phyloP scores from a whole-genome alignment of 2,329 filamentous ascomycete species.

The Microcyclospora pomicola region DNA sequence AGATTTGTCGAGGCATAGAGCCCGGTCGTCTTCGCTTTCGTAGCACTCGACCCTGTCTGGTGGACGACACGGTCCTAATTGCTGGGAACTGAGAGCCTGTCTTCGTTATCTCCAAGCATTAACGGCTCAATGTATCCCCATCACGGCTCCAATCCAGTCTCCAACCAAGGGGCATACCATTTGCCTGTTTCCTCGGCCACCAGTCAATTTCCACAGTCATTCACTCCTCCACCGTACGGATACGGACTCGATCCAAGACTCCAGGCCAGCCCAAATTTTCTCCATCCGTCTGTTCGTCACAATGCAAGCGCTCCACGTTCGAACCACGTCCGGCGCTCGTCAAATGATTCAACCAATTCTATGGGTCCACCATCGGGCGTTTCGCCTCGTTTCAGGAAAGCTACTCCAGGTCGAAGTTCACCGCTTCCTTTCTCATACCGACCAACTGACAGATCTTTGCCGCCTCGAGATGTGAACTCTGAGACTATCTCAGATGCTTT shows the following conservation, averaged over 20 bases:
- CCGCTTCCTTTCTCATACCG: constrained; percentile 12
- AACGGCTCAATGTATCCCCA: too few relatives aligned
- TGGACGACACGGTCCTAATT: too few relatives aligned
- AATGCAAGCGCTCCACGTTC: constrained; percentile 1
- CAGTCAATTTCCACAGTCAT: too few relatives aligned
- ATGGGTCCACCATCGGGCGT: constrained; percentile 13
- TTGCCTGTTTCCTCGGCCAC: too few relatives aligned
- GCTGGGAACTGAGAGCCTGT: too few relatives aligned
- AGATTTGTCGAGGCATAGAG: too few relatives aligned
- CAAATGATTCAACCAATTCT: constrained; percentile 6
- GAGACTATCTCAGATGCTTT: constrained; percentile 70
- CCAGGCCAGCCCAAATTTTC: constrained; percentile 11
- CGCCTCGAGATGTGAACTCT: constrained; percentile 53
- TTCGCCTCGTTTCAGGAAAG: constrained; percentile 10
- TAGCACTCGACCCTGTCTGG: too few relatives aligned
- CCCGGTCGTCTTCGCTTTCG: too few relatives aligned
- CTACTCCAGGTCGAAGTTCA: constrained; percentile 4
- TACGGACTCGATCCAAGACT: constrained; percentile 11
- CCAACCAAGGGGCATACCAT: too few relatives aligned
- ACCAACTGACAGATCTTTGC: constrained; percentile 43
- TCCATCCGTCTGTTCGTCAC: constrained; percentile 5
- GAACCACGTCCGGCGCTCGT: constrained; percentile 5
- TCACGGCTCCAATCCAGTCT: too few relatives aligned
- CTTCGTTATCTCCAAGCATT: too few relatives aligned
- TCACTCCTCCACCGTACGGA: too few relatives aligned